Evolutionary conservation across 805 yeast species (phyloP).

Genomic region (Candida alai): DNA sequence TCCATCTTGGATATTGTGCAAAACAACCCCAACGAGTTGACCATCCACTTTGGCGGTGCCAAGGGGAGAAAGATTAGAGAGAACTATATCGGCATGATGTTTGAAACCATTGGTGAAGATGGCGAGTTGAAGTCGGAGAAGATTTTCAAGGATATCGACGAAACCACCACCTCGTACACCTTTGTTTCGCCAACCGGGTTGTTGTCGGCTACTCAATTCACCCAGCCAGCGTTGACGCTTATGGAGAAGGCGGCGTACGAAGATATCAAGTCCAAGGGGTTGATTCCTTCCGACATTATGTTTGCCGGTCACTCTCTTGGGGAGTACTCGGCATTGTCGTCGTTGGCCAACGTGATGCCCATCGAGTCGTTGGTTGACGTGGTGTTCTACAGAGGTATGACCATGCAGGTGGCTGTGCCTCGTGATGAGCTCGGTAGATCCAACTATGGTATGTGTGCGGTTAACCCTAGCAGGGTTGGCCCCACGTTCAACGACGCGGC

Average conservation of each 20-base stretch:
- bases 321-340: slow-evolving; percentile 96
- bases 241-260: slow-evolving; percentile 99
- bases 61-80: slow-evolving; percentile 93
- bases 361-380: slow-evolving; percentile 95
- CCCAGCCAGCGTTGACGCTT: slow-evolving; percentile 97
- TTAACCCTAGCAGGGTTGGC: slow-evolving; percentile 91
- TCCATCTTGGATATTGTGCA: slow-evolving; percentile 92
- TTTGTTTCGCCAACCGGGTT: slow-evolving; percentile 93
- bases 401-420: slow-evolving; percentile 99
- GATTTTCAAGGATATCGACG: slow-evolving; percentile 89
- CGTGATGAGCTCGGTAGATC: slow-evolving; percentile 94
- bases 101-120: slow-evolving; percentile 85
- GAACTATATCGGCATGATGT: slow-evolving; percentile 95
- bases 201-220: slow-evolving; percentile 96
- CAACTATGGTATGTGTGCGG: slow-evolving; percentile 98
- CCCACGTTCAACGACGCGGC: slow-evolving; percentile 91
- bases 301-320: slow-evolving; percentile 99
- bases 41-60: slow-evolving; percentile 97
- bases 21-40: slow-evolving; percentile 92
- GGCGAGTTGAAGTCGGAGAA: slow-evolving; percentile 86
- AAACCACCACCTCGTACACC: slow-evolving; percentile 77
- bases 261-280: slow-evolving; percentile 93
- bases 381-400: slow-evolving; percentile 99
- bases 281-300: slow-evolving; percentile 87
- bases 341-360: slow-evolving; percentile 98